Evolutionary conservation across 169 alveolate species (phyloP), one percentile per base, ranked within the genome.

Genomic region (Fabrea salina): DNA sequence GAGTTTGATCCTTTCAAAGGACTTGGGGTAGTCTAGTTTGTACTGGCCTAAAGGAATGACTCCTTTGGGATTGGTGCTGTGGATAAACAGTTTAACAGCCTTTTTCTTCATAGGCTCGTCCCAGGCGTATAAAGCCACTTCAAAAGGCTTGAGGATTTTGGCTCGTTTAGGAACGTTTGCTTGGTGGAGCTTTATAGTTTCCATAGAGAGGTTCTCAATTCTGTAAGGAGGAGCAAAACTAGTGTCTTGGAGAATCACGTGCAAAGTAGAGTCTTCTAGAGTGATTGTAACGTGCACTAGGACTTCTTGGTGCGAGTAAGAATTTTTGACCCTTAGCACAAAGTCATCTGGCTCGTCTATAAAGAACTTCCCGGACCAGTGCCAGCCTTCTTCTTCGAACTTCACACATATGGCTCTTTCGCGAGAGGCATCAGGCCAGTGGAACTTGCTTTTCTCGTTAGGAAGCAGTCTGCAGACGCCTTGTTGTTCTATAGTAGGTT

Each of bases 121-220:
- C 54, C 80, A 72, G 8, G 80, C 80, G 33, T 72, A 72, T 7
- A 40, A 8, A 32, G 40, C 16, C 2, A 33, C 54, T 16, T 47
- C 70, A 51, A 50, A 72, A 49, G 80, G 80, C 22, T 67, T 67
- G 11, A 51, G 54, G n/a, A 72, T 47, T 51, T 50, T 53, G 6
- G 25, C 25, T 16, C 11, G n/a, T 6, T 11, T n/a, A 1, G 22
- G 32, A 5, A 53, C 7, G 3, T 72, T 30, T 1, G 13, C 5
- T 51, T 72, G 70, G 56, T 47, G 6, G 44, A 72, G 1, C 16
- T 16, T 43, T n/a, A 72, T 32, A 32, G 47, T 72, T 72, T 72
- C 80, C 70, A 72, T 72, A 13, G 80, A 72, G n/a, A 72, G 33
- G 30, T 72, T 72, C 33, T 72, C 80, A 32, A 72, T 51, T 50